phyloP scores from a whole-genome alignment of 768 basidiomycete species.

The Psilocybe tampanensis region DNA sequence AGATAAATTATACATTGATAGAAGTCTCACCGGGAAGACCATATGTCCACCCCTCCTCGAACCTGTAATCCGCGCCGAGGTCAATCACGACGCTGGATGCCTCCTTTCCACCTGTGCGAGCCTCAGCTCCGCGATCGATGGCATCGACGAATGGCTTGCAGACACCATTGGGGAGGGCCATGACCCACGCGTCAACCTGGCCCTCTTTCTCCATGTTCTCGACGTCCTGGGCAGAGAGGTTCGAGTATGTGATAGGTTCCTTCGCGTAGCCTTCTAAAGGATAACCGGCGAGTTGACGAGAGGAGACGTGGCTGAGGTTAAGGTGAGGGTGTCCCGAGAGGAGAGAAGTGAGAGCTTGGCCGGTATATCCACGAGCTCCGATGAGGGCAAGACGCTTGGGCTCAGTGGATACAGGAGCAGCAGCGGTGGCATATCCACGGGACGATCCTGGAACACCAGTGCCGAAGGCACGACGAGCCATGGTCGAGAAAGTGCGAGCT shows the following conservation, averaged over 20 bases:
- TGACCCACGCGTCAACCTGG: constrained; percentile 97
- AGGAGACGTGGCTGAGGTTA: constrained; percentile 93
- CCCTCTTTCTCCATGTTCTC: constrained; percentile 87
- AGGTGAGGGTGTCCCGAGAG: constrained; percentile 88
- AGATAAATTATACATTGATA: constrained; percentile 23
- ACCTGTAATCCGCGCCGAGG: constrained; percentile 92
- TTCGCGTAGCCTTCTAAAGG: constrained; percentile 84
- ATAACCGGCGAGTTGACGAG: constrained; percentile 87
- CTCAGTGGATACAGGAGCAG: constrained; percentile 51
- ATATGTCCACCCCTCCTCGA: constrained; percentile 95
- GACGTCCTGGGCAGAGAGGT: constrained; percentile 78
- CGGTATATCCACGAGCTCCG: constrained; percentile 95
- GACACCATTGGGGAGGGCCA: constrained; percentile 98
- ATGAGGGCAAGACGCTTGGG: constrained; percentile 93
- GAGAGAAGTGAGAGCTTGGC: constrained; percentile 87
- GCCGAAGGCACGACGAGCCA: constrained; percentile 37
- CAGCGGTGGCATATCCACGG: constrained; percentile 82
- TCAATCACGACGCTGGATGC: constrained; percentile 84
- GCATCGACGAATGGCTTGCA: constrained; percentile 98
- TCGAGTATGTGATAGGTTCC: constrained; percentile 70
- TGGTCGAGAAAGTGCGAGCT: constrained; percentile 59
- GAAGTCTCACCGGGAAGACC: constrained; percentile 94
- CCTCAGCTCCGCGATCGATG: constrained; percentile 72
- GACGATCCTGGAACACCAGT: constrained; percentile 47
- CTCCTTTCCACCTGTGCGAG: constrained; percentile 42